These are phyloP conservation scores for Septoria linicola DNA, from an alignment of 2,329 filamentous ascomycete species.

Conservation along the genomic window DNA sequence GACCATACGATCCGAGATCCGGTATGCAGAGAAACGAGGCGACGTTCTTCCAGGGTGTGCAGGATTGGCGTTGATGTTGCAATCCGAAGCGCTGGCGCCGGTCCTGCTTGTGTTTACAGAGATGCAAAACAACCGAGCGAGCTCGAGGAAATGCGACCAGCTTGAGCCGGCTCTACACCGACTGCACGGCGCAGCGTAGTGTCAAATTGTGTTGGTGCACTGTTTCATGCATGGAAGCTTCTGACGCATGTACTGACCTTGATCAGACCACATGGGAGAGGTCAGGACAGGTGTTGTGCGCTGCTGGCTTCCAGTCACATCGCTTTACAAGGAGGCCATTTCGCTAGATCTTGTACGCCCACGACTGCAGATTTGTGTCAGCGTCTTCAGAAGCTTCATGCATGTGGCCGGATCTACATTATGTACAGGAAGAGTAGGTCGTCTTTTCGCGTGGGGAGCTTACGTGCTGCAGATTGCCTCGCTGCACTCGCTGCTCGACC, in stretches of 20 bases:
- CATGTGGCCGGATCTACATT: not conserved
- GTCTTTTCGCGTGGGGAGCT: not conserved
- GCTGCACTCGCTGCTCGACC: not conserved
- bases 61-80: not conserved
- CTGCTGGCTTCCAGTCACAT: not conserved
- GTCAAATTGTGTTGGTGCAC: slow-evolving; percentile 4
- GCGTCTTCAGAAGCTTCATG: no score
- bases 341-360: not conserved
- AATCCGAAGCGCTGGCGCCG: slow-evolving; percentile 1
- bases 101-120: not conserved
- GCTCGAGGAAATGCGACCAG: slow-evolving; percentile 2
- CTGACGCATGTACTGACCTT: not conserved
- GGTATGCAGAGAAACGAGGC: slow-evolving; percentile 15
- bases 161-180: slow-evolving; percentile 5
- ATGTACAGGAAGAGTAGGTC: no score
- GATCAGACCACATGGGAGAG: slow-evolving; percentile 1
- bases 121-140: not conserved
- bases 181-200: slow-evolving; percentile 3
- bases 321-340: no score
- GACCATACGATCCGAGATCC: slow-evolving; percentile 3
- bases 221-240: slow-evolving; percentile 18
- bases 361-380: no score
- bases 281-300: no score
- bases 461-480: slow-evolving; percentile 12
- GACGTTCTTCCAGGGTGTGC: slow-evolving; percentile 1